These are phyloP conservation scores for Trypanosoma lewisi DNA, from an alignment of 208 protist genomes.

Conservation along the genomic window DNA sequence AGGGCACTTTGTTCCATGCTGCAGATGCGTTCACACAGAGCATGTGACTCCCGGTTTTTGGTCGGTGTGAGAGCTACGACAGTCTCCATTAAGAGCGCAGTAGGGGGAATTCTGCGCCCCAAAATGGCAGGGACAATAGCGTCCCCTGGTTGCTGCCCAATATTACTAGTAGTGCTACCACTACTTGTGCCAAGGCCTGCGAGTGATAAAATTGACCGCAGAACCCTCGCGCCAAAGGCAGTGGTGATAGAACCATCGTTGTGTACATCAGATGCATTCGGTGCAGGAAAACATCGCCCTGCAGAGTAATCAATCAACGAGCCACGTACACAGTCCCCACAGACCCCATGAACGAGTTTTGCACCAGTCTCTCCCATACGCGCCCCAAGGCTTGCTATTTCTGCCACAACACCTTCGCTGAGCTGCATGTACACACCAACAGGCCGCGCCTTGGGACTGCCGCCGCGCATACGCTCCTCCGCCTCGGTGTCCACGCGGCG, in stretches of 20 bases:
- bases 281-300: conserved; percentile 30
- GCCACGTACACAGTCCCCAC: conserved; percentile 43
- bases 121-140: neutral
- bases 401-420: conserved; percentile 29
- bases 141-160: neutral
- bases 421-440: conserved; percentile 36
- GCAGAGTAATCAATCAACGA: conserved; percentile 38
- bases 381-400: conserved; percentile 38
- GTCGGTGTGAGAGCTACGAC: conserved; percentile 36
- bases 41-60: conserved; percentile 27
- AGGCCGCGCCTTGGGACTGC: conserved; percentile 22
- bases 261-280: conserved; percentile 22
- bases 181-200: neutral
- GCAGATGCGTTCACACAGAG: conserved; percentile 27
- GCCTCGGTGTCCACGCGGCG: conserved; percentile 29
- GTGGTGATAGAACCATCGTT: conserved; percentile 7
- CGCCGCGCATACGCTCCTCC: neutral
- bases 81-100: conserved; percentile 40
- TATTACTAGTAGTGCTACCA: neutral
- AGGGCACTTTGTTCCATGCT: conserved; percentile 33
- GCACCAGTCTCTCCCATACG: conserved; percentile 47
- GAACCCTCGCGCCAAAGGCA: conserved; percentile 3
- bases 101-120: conserved; percentile 25
- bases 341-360: conserved; percentile 40
- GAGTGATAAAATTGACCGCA: conserved; percentile 7